Evolutionary conservation across 495 filamentous ascomycete species (phyloP), one percentile per base, ranked within the genome.

Genomic region (Penicillium parvum): DNA sequence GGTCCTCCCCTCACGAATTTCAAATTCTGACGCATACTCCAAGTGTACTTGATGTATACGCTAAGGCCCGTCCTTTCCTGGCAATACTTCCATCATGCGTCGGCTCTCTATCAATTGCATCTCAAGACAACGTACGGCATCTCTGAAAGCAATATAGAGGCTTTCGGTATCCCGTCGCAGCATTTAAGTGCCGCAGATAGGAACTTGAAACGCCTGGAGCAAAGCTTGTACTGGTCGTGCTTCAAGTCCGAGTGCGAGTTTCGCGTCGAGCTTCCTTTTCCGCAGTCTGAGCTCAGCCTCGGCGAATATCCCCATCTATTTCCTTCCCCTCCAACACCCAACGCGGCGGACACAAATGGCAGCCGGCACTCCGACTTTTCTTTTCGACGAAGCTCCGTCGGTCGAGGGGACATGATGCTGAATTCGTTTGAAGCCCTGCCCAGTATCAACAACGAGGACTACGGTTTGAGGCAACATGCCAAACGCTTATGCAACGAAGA

Each of bases 171-270:
- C 33, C 9, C 22, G 22, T 25, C 22, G 5, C 5, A 9, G 9
- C 5, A 9, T 25, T 25, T 25, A 9, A 25, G 22, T 25, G 22
- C 22, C 9, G 22, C 22, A 5, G 22, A 25, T 9, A 5, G 22
- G 9, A 25, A 25, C 5, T 5, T 25, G 9, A 25, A 29, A 15
- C 33, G 34, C 18, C 32, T 56, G 9, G 58, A 62, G 28, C 50
- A 61, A 20, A 46, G 47, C 11, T 32, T 62, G 14, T 62, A 60
- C 29, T 65, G 61, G 61, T 53, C 52, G n/a, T 61, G 58, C 32
- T 61, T 57, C 36, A 65, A 65, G 26, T 60, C 56, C 3, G 61
- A 65, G 40, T 40, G 53, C 27, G 61, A 65, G 36, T 44, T 65
- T 10, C 58, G 55, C 4, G 40, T 48, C 0, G 59, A 60, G 25